Evolutionary conservation across 2,329 filamentous ascomycete genomes (phyloP).

Genomic region (Aplosporella prunicola): DNA sequence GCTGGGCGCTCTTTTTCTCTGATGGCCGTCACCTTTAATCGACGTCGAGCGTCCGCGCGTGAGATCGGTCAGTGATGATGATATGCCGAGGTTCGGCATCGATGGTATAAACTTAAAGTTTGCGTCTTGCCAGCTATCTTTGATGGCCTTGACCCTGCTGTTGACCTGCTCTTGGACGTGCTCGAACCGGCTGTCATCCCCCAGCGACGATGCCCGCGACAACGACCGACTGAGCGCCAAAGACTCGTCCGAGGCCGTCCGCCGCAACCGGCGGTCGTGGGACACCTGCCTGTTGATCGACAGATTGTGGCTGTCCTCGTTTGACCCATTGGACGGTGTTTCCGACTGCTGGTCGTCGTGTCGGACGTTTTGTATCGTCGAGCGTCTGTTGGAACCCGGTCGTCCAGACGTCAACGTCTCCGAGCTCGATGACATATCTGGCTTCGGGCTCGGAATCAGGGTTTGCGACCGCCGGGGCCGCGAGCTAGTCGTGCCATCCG

Average conservation of each 20-base stretch:
- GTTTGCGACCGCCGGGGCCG: conserved; percentile 1
- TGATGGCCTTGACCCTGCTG: conserved; percentile 79
- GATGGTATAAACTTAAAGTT: conserved; percentile 53
- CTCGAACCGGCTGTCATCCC: conserved; percentile 72
- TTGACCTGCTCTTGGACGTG: conserved; percentile 80
- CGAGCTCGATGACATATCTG: not conserved
- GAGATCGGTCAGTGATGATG: conserved; percentile 6
- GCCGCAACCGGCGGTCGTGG: conserved; percentile 35
- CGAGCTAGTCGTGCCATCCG: not conserved
- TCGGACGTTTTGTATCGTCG: conserved; percentile 2
- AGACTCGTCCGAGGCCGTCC: conserved; percentile 68
- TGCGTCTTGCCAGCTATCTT: conserved; percentile 77
- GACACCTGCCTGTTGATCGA: conserved; percentile 2
- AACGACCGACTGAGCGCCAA: conserved; percentile 61
- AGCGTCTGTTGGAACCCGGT: conserved; percentile 4
- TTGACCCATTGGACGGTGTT: conserved; percentile 1
- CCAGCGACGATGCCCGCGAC: conserved; percentile 72
- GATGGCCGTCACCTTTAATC: conserved; percentile 1
- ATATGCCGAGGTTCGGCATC: conserved; percentile 31
- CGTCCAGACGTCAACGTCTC: not conserved
- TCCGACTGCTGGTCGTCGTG: no score
- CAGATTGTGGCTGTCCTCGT: not conserved
- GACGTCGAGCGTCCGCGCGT: conserved; percentile 1
- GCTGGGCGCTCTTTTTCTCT: conserved; percentile 6
- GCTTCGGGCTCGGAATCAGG: conserved; percentile 1